Evolutionary conservation across 192 early-diverging fungal genomes (phyloP), one percentile per base, ranked within the genome.

Genomic region (Coemansia sp.): DNA sequence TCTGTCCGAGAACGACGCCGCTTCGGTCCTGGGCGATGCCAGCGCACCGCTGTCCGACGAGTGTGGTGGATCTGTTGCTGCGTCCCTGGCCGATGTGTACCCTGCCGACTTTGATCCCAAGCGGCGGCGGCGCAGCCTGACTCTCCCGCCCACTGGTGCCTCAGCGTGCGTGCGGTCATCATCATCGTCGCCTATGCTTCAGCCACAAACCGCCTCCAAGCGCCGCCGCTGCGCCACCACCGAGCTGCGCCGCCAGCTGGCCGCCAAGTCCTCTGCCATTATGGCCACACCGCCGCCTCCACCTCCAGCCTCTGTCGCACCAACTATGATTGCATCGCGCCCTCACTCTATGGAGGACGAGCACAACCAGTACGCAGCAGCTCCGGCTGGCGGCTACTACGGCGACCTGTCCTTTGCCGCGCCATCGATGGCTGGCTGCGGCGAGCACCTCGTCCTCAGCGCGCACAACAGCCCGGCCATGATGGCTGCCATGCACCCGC

Each of bases 201-300:
- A 67, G n/a, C 52, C 61, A 1, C 70, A 61, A 61, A 20, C 71
- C 0, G 68, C 33, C 52, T n/a, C 78, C 59, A 81, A 81, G 79
- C 79, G 79, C 62, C 69, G 78, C 18, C 74, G 78, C 64, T 81
- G 79, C 65, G 74, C 77, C 42, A 81, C 79, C 31, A 67, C 52
- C 40, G 79, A 81, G 20, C 68, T 81, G 75, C 79, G 79, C 79
- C 76, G 76, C 52, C 79, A 81, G 67, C 71, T 81, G 55, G 79
- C 75, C 1, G 75, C 79, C n/a, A 81, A 75, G 67, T 65, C 74
- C 0, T 66, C 74, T 15, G 57, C 43, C 9, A 70, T 80, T 16
- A 61, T 75, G 22, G 66, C 65, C 12, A 66, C 74, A 15, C 74
- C 71, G 38, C 74, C 67, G n/a, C 63, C 51, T 27, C 65, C 43